Conservation (phyloP, 768 basidiomycete genomes). For the Pisolithus microcarpus region DNA sequence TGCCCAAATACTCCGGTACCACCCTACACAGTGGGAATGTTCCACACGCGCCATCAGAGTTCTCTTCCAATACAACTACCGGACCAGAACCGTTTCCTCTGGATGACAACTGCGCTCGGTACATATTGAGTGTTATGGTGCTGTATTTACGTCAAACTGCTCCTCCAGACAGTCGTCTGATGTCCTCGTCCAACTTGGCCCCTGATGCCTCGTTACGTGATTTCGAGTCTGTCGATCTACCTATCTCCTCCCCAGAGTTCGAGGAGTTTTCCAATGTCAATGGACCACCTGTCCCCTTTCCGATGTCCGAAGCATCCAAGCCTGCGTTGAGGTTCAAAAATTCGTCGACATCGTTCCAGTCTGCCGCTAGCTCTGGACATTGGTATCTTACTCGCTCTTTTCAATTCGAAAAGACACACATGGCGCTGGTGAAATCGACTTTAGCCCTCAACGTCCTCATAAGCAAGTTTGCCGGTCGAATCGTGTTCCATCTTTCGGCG, state of each 20-base stretch:
- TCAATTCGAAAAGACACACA: constrained; percentile 56
- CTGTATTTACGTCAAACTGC: constrained; percentile 73
- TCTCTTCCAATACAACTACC: constrained; percentile 29
- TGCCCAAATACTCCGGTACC: constrained; percentile 30
- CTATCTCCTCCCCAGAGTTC: constrained; percentile 18
- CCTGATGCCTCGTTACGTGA: constrained; percentile 64
- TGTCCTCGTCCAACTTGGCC: constrained; percentile 53
- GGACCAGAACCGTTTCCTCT: constrained; percentile 65
- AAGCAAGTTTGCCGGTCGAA: constrained; percentile 64
- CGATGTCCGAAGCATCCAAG: constrained; percentile 32
- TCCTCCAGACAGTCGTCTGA: constrained; percentile 45
- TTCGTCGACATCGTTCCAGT: constrained; percentile 37
- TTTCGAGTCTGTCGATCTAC: constrained; percentile 52
- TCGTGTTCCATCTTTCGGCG: constrained; percentile 81
- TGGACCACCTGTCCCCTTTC: constrained; percentile 30
- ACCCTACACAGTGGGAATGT: constrained; percentile 19
- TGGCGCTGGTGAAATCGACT: constrained; percentile 49
- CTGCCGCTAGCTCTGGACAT: constrained; percentile 24
- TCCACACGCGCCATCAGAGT: constrained; percentile 39
- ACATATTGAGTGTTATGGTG: constrained; percentile 76
- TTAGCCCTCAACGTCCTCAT: constrained; percentile 55
- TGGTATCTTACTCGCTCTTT: constrained; percentile 19
- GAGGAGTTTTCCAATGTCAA: constrained; percentile 13
- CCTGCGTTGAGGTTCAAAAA: constrained; percentile 28
- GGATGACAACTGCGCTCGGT: constrained; percentile 76